Evolutionary conservation across 2,329 filamentous ascomycete species (phyloP), one percentile per base, ranked within the genome.

Genomic region (Aspergillus cejpii): DNA sequence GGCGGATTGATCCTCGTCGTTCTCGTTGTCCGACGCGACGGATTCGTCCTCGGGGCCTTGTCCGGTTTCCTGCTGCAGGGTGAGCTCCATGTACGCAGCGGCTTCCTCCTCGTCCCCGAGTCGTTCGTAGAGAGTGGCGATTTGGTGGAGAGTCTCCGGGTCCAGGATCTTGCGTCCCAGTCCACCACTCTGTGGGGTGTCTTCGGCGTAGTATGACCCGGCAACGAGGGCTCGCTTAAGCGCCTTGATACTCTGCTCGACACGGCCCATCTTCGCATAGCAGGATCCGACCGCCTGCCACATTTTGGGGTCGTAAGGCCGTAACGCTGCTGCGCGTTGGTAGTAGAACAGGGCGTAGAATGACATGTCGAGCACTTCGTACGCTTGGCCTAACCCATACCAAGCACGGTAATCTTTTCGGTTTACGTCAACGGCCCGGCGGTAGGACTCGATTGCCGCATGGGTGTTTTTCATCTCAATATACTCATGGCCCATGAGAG

Each of bases 391-490:
- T 0, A 98, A 75, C 26, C 92, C 92, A 62, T 98, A 97, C 92
- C 92, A 98, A 3, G 92, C 92, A 45, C 92, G 85, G 65, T 97
- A 97, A 65, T 98, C 92, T 57, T 92, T 87, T 26, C 91, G 81
- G 61, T 98, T 97, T 55, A 92, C 87, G 59, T 98, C 92, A 1
- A 98, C 91, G 1, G 92, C 92, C 33, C 92, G 84, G 1, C 92
- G 82, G 62, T 98, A 98, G 1, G 88, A 94, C 65, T 98, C 92
- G 50, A 98, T 97, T 6, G 92, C 92, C 0, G 92, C 91, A 60
- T 98, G 92, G 0, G 91, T 97, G 63, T 98, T 98, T 62, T 97
- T 98, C 68, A 98, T 82, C 67, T 98, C 92, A 43, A 97, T 89
- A 57, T 96, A 98, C 65, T 98, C 92, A 66, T 98, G 92, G 1